Evolutionary conservation across 2,329 filamentous ascomycete species (phyloP).

Genomic region (Leptographium galeiforme): DNA sequence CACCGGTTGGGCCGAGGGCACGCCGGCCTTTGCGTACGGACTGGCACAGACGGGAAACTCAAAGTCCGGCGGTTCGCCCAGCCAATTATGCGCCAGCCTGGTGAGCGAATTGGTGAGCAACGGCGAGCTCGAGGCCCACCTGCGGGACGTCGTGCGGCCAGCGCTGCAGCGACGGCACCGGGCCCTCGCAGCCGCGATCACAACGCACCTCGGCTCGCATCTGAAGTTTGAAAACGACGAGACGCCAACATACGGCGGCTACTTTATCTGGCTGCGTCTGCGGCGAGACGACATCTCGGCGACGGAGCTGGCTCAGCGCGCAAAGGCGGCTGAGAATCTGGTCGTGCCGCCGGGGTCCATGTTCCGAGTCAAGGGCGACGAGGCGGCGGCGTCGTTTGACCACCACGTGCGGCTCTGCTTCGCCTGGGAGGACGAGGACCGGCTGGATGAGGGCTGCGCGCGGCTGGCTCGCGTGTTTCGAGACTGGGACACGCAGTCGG

Average conservation of each 20-base stretch:
- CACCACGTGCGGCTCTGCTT: slow-evolving; percentile 54
- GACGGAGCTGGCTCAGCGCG: slow-evolving; percentile 40
- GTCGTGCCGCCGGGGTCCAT: slow-evolving; percentile 54
- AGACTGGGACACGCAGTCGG: slow-evolving; percentile 7
- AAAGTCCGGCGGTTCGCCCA: slow-evolving; percentile 43
- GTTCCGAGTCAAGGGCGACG: slow-evolving; percentile 53
- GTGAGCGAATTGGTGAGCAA: slow-evolving; percentile 33
- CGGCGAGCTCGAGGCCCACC: slow-evolving; percentile 30
- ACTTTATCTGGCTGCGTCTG: slow-evolving; percentile 70
- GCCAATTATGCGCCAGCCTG: slow-evolving; percentile 33
- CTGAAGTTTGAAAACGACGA: slow-evolving; percentile 8
- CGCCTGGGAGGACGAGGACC: slow-evolving; percentile 54
- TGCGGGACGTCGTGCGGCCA: slow-evolving; percentile 29
- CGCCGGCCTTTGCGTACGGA: slow-evolving; percentile 37
- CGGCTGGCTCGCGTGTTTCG: slow-evolving; percentile 18
- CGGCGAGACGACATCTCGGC: slow-evolving; percentile 35
- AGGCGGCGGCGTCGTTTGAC: slow-evolving; percentile 40
- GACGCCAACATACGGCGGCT: slow-evolving; percentile 56
- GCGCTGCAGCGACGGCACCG: slow-evolving; percentile 32
- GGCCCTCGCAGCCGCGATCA: slow-evolving; percentile 46
- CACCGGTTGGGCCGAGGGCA: slow-evolving; percentile 79
- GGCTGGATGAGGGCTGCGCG: slow-evolving; percentile 52
- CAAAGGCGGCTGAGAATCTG: slow-evolving; percentile 49
- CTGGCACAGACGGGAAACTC: slow-evolving; percentile 39
- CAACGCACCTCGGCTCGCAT: slow-evolving; percentile 33